Base-by-base conservation (phyloP, 2,329 filamentous ascomycete species). In the Fusarium ramigenum region DNA sequence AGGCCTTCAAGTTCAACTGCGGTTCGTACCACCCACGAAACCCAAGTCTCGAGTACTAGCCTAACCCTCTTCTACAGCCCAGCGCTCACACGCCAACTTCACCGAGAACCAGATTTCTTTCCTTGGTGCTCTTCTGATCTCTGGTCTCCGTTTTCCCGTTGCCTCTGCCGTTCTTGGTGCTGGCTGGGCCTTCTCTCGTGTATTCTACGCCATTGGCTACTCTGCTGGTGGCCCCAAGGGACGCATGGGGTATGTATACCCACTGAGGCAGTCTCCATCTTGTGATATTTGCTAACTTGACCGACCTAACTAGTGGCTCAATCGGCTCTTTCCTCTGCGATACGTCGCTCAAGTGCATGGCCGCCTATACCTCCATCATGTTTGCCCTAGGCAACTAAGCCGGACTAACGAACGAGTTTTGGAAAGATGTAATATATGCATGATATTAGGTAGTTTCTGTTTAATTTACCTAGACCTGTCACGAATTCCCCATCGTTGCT, bases 61-160 rank as follows among this genome's bases (percentile, higher is more conserved):
- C 36, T 37, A 47, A 70, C 25, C 40, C 36, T 36, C 32, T 34
- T 57, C 23, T 54, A 40, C 63, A 87, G 86, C 88, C 59, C 89
- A 91, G 77, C 87, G 89, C 53, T 86, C 89, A 15, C 91, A 93
- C 79, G 82, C 84, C 75, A 92, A 92, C 84, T 92, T 86, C 82
- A 85, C 85, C 72, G 91, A 93, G 84, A 91, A 89, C 81, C 83
- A 88, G 40, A 82, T 86, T 14, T 83, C 88, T 7, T 84, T 88
- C 78, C 77, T 92, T 16, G 84, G 82, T 28, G 81, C 84, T 30
- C 82, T 91, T 16, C 79, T 91, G 67, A 84, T 92, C 74, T 82
- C 88, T 15, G 90, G 91, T 37, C 78, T 91, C 30, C 79, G 81
- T 42, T 90, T 84, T 79, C 91, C 91, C 5, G 64, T 85, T 10